These are phyloP conservation scores for Salix purpurea DNA, from an alignment of 345 rosid genomes.

Conservation along the genomic window DNA sequence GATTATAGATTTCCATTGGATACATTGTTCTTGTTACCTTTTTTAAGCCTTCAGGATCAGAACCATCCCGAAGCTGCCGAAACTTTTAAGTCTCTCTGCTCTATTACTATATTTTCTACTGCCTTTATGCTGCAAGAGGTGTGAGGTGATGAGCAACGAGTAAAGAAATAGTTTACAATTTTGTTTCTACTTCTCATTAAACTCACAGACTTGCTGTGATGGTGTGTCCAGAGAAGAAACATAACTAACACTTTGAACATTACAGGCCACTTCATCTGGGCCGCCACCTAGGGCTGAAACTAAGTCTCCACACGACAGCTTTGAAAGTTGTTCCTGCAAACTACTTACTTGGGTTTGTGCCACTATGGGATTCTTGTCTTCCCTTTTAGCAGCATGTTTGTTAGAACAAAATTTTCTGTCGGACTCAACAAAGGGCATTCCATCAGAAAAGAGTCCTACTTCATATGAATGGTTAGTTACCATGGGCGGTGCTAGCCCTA, in stretches of 20 bases:
- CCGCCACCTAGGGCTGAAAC: slow-evolving; percentile 5
- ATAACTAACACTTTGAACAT: slow-evolving; percentile 24
- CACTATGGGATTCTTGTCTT: neutral
- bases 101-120: no score
- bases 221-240: slow-evolving; percentile 40
- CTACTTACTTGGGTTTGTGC: slow-evolving; percentile 14
- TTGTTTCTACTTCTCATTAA: slow-evolving; percentile 24
- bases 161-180: neutral
- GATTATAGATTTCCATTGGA: no score
- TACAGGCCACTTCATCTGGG: slow-evolving; percentile 11
- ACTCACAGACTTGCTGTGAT: slow-evolving; percentile 19
- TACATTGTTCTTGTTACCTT: no score
- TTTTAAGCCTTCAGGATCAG: no score
- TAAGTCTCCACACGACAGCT: slow-evolving; percentile 28
- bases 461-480: neutral
- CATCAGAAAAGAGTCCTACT: neutral
- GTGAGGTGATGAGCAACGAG: no score
- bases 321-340: slow-evolving; percentile 41
- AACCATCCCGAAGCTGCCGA: no score
- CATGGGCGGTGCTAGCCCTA: neutral
- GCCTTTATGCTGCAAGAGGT: no score
- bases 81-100: no score
- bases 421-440: neutral
- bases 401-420: neutral
- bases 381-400: neutral